Base-by-base conservation (phyloP, 176 grass and related monocot species). In the Phoenix dactylifera region DNA sequence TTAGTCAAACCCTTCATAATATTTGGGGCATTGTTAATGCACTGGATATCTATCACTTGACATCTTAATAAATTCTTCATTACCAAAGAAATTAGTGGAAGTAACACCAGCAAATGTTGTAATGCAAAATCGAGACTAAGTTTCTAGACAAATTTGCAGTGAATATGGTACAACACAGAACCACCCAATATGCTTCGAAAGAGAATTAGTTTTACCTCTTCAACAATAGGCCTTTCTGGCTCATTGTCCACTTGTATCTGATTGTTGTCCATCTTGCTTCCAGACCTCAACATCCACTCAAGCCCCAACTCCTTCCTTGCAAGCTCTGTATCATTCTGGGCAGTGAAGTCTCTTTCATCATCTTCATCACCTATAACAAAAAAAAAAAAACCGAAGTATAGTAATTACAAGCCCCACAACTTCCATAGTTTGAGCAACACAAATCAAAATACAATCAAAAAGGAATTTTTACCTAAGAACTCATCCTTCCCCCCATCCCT, bases 251-350 rank as follows among this genome's bases (percentile, higher is more conserved):
- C 64, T 5, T 44, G 26, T 50, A 18, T 18, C 28, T 1, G 57
- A 51, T 24, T 83, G 35, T 59, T 68, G 59, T 97, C 81, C 16
- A 44, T 57, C 48, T 58, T 85, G 19, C 55, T 85, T n/a, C 75
- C 67, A 9, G 84, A 71, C 67, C 82, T 87, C 44, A 98, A 76
- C 93, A 98, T 98, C 93, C 93, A 98, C 16, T 92, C 93, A 14
- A 98, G 73, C 6, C 93, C 87, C 84, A 92, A 83, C 63, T 98
- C 93, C 82, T 55, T 98, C 62, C 93, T 83, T 6, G 70, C 73
- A 54, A 88, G 60, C 23, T 92, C 87, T 22, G 81, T 85, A 5
- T 54, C 64, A 18, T 70, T 80, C 17, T 79, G 28, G 6, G 76
- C 70, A 22, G 63, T 26, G 1, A 68, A 67, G 32, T 22, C 74